Conservation (phyloP, 2,329 filamentous ascomycete genomes). For the Aspergillus aculeatinus region DNA sequence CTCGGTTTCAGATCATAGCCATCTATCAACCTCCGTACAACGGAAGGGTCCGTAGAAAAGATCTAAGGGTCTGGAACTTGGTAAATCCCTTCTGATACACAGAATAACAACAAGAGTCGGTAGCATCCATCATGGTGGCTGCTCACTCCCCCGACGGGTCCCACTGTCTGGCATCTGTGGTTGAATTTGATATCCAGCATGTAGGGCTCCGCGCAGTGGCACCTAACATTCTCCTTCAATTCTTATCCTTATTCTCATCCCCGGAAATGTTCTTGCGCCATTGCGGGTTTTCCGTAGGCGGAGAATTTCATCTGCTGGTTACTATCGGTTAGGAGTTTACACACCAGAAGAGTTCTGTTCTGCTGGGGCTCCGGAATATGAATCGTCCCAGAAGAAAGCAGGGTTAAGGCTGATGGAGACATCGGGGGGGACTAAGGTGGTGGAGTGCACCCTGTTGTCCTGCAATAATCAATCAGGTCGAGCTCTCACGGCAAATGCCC, state of each 20-base stretch:
- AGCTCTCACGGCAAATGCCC: background rate
- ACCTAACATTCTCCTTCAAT: conserved; percentile 1
- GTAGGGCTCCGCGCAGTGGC: conserved; percentile 4
- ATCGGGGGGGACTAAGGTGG: background rate
- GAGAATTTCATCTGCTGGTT: background rate
- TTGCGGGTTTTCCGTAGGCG: background rate
- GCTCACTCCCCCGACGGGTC: conserved; percentile 2
- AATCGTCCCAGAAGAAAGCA: background rate
- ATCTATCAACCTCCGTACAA: background rate
- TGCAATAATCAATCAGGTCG: background rate
- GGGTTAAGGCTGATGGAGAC: background rate
- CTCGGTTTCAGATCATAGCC: background rate
- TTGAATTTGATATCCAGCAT: background rate
- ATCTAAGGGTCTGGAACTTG: background rate
- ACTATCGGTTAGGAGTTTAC: background rate
- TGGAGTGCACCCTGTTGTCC: background rate
- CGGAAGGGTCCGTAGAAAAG: background rate
- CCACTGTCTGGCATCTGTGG: background rate
- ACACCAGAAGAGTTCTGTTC: background rate
- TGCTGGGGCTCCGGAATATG: background rate
- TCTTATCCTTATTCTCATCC: background rate
- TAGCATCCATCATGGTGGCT: background rate
- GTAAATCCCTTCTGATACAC: background rate
- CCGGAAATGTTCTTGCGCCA: background rate
- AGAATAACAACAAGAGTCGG: background rate